Conservation (phyloP, 805 yeast genomes). For the Tetrapisispora pingtungensis region DNA sequence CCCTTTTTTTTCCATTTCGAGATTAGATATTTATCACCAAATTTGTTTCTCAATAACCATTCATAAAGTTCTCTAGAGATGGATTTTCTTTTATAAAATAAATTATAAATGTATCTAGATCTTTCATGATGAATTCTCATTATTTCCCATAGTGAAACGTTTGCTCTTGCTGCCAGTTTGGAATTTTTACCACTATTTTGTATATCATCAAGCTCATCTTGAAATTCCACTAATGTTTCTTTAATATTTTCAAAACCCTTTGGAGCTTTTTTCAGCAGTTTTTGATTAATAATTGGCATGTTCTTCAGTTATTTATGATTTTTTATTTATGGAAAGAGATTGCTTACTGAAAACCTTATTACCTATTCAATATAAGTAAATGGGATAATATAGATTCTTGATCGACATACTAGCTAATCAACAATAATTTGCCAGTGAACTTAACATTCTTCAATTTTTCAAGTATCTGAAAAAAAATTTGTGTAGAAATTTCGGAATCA, state of each 20-base stretch:
- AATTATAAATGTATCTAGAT: conserved; percentile 63
- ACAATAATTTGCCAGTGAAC: too few species aligned
- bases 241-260: conserved; percentile 61
- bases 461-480: too few species aligned
- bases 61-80: conserved; percentile 61
- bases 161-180: conserved; percentile 39
- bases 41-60: conserved; percentile 58
- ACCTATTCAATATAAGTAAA: too few species aligned
- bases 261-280: conserved; percentile 44
- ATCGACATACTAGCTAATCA: too few species aligned
- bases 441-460: too few species aligned
- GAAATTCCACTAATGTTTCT: conserved; percentile 54
- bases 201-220: conserved; percentile 45
- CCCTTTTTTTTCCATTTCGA: conserved; percentile 84
- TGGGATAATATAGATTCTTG: too few species aligned
- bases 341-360: too few species aligned
- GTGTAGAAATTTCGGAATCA: too few species aligned
- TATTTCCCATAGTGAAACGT: conserved; percentile 60
- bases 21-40: conserved; percentile 59
- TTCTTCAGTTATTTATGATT: too few species aligned
- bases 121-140: conserved; percentile 62
- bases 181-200: conserved; percentile 31
- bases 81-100: conserved; percentile 60
- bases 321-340: too few species aligned
- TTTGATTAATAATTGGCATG: conserved; percentile 20